Evolutionary conservation across 2,329 filamentous ascomycete species (phyloP), one percentile per base, ranked within the genome.

Genomic region (Colletotrichum sp.): DNA sequence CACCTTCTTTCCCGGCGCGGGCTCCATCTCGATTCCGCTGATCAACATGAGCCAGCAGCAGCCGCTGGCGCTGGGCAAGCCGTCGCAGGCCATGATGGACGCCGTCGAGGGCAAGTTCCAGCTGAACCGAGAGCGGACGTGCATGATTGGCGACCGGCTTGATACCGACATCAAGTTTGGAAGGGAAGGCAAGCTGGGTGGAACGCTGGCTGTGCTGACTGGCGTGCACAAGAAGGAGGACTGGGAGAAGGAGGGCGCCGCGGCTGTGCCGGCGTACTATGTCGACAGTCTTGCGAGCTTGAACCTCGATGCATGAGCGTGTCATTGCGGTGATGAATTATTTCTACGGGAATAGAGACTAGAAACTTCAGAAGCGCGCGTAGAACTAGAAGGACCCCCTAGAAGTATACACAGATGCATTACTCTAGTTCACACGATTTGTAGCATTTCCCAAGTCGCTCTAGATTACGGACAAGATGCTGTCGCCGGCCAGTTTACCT

Each of bases 61-160:
- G 80, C 96, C 97, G 1, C 85, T 95, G 36, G 93, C 95, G 5
- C 87, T 99, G 55, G 97, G 97, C 1, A 99, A 99, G 87, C 97
- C 97, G 5, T 98, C 95, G 83, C 96, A 98, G 87, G 96, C 96
- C 6, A 99, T 99, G 97, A 98, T 99, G 96, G 96, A 99, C 84
- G 96, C 97, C 5, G 94, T 99, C 73, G 96, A 99, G 88, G 96
- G 96, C 74, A 98, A 98, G 85, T 98, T 99, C 84, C 90, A 94
- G 79, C 94, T 99, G 70, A 93, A 99, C 83, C 91, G 96, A 48
- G 91, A 90, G 76, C 92, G 92, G 79, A 95, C 97, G 1, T 99
- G 97, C 86, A 99, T 99, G 97, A 91, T 99, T 59, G 97, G 97
- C 8, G 97, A 99, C 84, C 90, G 97, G 34, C 88, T 98, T 78